Conservation (phyloP, 495 filamentous ascomycete genomes). For the Lasiosphaeriaceae sp. region DNA sequence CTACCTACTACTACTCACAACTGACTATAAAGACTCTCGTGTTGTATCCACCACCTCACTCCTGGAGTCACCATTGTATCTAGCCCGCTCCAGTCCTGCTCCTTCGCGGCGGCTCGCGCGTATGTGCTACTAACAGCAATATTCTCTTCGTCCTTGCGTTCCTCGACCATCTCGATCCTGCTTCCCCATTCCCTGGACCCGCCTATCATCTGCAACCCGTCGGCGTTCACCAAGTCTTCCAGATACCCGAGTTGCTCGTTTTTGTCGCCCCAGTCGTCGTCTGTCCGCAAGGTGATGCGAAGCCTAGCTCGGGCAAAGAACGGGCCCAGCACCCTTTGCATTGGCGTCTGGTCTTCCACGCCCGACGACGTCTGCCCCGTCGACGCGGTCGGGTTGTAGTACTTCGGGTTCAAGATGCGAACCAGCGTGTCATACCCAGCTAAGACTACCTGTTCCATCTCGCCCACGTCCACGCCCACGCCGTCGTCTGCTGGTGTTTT, state of each 20-base stretch:
- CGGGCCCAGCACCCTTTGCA: conserved; percentile 52
- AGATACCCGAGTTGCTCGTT: conserved; percentile 61
- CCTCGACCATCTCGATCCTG: conserved; percentile 67
- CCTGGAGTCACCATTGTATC: conserved; percentile 57
- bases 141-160: conserved; percentile 47
- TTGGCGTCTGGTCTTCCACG: conserved; percentile 13
- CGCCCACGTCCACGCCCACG: too few relatives aligned
- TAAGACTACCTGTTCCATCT: conserved; percentile 67
- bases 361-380: conserved; percentile 38
- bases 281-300: conserved; percentile 66
- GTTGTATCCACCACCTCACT: conserved; percentile 58
- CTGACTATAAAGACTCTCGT: conserved; percentile 53
- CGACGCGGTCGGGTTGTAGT: conserved; percentile 58
- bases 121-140: conserved; percentile 77
- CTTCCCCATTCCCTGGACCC: conserved; percentile 63
- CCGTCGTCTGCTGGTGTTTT: conserved; percentile 16
- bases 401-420: conserved; percentile 77
- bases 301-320: conserved; percentile 70
- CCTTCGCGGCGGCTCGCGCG: conserved; percentile 61
- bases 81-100: conserved; percentile 52
- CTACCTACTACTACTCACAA: too few relatives aligned
- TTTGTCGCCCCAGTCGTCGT: conserved; percentile 59
- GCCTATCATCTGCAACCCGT: conserved; percentile 52
- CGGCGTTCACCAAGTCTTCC: conserved; percentile 43
- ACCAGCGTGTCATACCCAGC: conserved; percentile 85